phyloP scores from a whole-genome alignment of 2,329 filamentous ascomycete genomes.

The Ilyonectria mors-panacis region DNA sequence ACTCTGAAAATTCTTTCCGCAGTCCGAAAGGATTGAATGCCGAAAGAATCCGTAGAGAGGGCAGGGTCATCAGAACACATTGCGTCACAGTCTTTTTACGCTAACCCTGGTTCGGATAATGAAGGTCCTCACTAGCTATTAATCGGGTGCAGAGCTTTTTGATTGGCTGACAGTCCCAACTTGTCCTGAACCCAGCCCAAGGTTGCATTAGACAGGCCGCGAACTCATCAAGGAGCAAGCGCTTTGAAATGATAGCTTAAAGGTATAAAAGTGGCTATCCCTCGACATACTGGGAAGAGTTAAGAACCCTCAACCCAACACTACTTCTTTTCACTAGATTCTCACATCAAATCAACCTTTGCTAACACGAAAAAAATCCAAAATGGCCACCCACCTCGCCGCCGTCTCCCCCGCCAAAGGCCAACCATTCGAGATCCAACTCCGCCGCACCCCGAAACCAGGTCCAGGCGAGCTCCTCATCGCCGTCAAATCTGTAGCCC shows the following conservation, averaged over 20 bases:
- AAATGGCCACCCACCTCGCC: conserved; percentile 59
- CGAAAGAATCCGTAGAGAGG: not conserved
- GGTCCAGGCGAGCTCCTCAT: conserved; percentile 63
- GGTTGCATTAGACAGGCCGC: not conserved
- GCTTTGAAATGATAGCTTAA: not conserved
- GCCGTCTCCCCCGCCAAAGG: conserved; percentile 55
- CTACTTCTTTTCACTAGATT: not conserved
- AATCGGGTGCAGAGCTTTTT: conserved; percentile 42
- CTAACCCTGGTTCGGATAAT: conserved; percentile 38
- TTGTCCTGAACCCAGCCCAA: too few species aligned
- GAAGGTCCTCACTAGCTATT: conserved; percentile 42
- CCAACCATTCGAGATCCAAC: conserved; percentile 54
- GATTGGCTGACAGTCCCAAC: conserved; percentile 44
- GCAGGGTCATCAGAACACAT: not conserved
- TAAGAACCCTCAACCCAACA: too few species aligned
- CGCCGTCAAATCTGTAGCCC: conserved; percentile 61
- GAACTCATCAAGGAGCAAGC: too few species aligned
- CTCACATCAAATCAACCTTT: not conserved
- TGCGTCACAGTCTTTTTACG: not conserved
- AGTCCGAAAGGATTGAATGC: not conserved
- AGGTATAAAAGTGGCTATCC: conserved; percentile 19
- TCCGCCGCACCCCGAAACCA: conserved; percentile 60
- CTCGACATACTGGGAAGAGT: not conserved
- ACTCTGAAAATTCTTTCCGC: not conserved
- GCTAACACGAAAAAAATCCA: conserved; percentile 7